Evolutionary conservation across 768 basidiomycete genomes (phyloP).

Genomic region (Kwoniella heveanensis): DNA sequence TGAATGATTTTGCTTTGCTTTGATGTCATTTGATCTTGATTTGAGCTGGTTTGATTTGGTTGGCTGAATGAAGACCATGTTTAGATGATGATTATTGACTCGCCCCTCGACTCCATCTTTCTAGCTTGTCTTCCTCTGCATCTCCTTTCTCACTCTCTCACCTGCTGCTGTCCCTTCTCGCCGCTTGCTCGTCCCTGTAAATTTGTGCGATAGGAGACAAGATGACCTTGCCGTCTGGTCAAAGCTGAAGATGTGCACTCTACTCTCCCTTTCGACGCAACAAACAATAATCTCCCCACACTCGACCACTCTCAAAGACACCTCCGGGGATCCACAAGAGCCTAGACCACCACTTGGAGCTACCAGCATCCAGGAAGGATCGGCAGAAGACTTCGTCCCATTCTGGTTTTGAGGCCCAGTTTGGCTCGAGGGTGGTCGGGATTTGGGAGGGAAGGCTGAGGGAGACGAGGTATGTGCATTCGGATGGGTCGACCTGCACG

Average conservation of each 20-base stretch:
- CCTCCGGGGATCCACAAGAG: constrained; percentile 77
- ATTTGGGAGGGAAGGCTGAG: constrained; percentile 79
- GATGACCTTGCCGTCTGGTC: background rate
- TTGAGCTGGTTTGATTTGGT: too few species aligned
- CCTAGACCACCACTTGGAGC: constrained; percentile 73
- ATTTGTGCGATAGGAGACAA: too few species aligned
- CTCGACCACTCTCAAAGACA: constrained; percentile 69
- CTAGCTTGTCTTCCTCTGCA: too few species aligned
- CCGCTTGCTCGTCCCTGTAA: too few species aligned
- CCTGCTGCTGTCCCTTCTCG: too few species aligned
- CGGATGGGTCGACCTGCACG: constrained; percentile 67
- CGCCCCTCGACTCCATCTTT: too few species aligned
- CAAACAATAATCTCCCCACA: constrained; percentile 88
- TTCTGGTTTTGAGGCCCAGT: constrained; percentile 62
- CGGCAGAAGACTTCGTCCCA: constrained; percentile 84
- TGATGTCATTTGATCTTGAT: background rate
- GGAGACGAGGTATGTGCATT: constrained; percentile 89
- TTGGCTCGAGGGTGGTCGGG: constrained; percentile 66
- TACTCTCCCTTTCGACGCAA: constrained; percentile 60
- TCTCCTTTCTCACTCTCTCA: too few species aligned
- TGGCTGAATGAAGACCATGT: background rate
- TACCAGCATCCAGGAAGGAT: constrained; percentile 78
- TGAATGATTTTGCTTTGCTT: background rate
- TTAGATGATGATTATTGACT: too few species aligned
- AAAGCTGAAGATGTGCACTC: background rate